Conservation (phyloP, 2,329 filamentous ascomycete genomes). For the Cercospora janseana region DNA sequence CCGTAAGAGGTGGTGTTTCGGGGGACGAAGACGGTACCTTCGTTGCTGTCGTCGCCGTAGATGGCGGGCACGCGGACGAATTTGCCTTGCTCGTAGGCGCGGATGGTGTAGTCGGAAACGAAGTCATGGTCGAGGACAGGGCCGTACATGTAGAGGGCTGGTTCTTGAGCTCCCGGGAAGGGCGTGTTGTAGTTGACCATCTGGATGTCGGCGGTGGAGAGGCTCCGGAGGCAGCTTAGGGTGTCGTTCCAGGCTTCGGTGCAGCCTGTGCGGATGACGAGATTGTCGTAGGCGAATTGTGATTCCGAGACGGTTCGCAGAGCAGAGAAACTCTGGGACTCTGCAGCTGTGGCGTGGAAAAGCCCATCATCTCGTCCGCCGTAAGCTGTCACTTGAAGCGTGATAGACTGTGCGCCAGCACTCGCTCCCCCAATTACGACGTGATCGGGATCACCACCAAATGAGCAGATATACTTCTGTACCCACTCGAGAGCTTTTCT, state of each 20-base stretch:
- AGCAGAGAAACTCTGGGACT: slow-evolving; percentile 54
- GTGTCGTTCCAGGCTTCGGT: slow-evolving; percentile 39
- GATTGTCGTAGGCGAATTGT: slow-evolving; percentile 54
- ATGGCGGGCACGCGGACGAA: slow-evolving; percentile 56
- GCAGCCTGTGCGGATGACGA: slow-evolving; percentile 53
- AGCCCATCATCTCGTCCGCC: slow-evolving; percentile 49
- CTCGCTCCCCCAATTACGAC: slow-evolving; percentile 68
- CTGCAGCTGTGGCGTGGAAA: slow-evolving; percentile 54
- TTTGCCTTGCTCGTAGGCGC: slow-evolving; percentile 49
- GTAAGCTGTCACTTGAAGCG: slow-evolving; percentile 60
- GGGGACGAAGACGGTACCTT: slow-evolving; percentile 63
- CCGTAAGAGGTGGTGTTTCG: slow-evolving; percentile 46
- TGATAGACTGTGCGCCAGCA: slow-evolving; percentile 66
- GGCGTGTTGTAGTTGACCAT: slow-evolving; percentile 47
- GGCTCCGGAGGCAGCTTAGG: slow-evolving; percentile 50
- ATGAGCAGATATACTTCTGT: slow-evolving; percentile 62
- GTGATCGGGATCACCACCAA: slow-evolving; percentile 67
- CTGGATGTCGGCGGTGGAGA: slow-evolving; percentile 48
- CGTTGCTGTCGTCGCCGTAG: slow-evolving; percentile 59
- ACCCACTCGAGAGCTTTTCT: slow-evolving; percentile 69
- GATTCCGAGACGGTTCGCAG: slow-evolving; percentile 50
- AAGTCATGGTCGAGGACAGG: slow-evolving; percentile 53
- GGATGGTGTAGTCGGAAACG: slow-evolving; percentile 51
- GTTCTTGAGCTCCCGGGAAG: slow-evolving; percentile 44
- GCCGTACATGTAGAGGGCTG: slow-evolving; percentile 53